phyloP scores from a whole-genome alignment of 495 filamentous ascomycete genomes.

The Penicillium ochrochloron region DNA sequence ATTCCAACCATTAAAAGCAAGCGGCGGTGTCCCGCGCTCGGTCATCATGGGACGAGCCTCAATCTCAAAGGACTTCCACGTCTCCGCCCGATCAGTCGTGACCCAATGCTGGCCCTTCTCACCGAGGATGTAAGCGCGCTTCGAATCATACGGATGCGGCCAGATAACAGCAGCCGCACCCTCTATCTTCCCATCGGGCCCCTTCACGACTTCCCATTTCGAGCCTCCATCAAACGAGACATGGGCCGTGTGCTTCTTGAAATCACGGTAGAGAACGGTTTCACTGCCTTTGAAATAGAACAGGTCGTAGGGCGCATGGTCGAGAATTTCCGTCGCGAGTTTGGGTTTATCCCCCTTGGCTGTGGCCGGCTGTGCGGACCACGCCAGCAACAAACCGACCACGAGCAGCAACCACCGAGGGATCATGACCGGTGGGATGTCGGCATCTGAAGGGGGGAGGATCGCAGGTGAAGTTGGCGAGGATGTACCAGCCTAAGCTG shows the following conservation, averaged over 20 bases:
- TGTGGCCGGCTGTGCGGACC: constrained; percentile 38
- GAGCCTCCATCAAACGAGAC: constrained; percentile 79
- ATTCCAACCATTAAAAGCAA: constrained; percentile 82
- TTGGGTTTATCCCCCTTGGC: constrained; percentile 56
- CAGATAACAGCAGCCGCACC: constrained; percentile 62
- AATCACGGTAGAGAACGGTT: constrained; percentile 69
- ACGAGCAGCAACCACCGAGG: constrained; percentile 46
- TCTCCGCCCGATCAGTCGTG: constrained; percentile 77
- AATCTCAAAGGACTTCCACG: constrained; percentile 75
- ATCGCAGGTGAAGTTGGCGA: constrained; percentile 3
- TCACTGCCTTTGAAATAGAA: constrained; percentile 90
- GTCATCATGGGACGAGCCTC: constrained; percentile 44
- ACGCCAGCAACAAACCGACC: constrained; percentile 42
- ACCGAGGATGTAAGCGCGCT: constrained; percentile 79
- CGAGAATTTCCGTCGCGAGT: constrained; percentile 60
- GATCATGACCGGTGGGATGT: constrained; percentile 42
- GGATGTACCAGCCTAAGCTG: constrained; percentile 15
- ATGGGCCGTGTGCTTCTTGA: constrained; percentile 58
- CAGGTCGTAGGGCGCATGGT: constrained; percentile 63
- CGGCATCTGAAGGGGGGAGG: constrained; percentile 40
- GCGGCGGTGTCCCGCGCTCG: constrained; percentile 22
- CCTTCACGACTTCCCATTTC: constrained; percentile 68
- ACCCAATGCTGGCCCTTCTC: constrained; percentile 70
- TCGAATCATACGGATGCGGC: constrained; percentile 76
- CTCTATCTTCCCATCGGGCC: constrained; percentile 56